phyloP scores from a whole-genome alignment of 495 filamentous ascomycete genomes.

The Glutinoglossum americanum region DNA sequence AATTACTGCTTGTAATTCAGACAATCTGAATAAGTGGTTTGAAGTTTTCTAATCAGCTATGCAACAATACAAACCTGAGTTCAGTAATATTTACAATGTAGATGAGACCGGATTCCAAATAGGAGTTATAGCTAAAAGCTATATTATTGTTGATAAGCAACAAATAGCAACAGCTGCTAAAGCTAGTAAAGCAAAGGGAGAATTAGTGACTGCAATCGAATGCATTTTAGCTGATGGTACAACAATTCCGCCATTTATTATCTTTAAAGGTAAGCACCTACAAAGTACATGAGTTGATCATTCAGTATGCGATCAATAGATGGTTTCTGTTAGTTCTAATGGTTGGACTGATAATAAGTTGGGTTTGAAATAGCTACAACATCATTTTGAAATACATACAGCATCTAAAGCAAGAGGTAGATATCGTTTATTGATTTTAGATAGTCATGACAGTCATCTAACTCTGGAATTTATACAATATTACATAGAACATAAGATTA shows the following conservation, averaged over 20 bases:
- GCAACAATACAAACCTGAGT: not conserved
- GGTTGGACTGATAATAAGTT: conserved; percentile 6
- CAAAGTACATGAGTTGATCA: not conserved
- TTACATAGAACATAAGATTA: conserved; percentile 6
- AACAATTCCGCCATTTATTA: conserved; percentile 5
- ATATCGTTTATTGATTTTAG: conserved; percentile 5
- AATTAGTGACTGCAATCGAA: conserved; percentile 8
- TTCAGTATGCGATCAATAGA: conserved; percentile 1
- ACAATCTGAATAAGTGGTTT: too few relatives aligned
- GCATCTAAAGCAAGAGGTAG: not conserved
- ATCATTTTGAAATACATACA: conserved; percentile 6
- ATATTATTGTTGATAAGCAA: not conserved
- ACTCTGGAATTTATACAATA: conserved; percentile 3
- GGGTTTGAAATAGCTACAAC: conserved; percentile 3
- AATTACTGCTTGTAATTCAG: too few relatives aligned
- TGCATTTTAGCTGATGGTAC: conserved; percentile 4
- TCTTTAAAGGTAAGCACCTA: conserved; percentile 8
- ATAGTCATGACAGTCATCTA: conserved; percentile 8
- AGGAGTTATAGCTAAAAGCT: too few relatives aligned
- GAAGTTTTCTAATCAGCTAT: not conserved
- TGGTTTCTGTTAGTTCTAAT: conserved; percentile 3
- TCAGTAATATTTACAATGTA: not conserved
- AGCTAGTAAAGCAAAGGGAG: not conserved
- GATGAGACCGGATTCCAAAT: too few relatives aligned
- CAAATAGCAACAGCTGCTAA: not conserved